Conservation (phyloP, 139 green algal genomes). For the Tetradesmus lagerheimii region DNA sequence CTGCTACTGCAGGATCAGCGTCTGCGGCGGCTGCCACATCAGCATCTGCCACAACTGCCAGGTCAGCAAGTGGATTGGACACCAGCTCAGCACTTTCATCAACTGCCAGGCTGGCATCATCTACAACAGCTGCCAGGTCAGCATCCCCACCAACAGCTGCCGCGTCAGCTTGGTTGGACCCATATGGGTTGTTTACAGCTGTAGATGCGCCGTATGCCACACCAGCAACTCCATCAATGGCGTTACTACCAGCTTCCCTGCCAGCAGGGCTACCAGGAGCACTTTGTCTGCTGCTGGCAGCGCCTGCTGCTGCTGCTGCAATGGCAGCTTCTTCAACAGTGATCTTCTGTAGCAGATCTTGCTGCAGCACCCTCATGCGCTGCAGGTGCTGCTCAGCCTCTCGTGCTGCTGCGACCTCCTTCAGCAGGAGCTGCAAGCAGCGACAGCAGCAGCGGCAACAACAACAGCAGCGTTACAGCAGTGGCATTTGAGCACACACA, state of each 20-base stretch:
- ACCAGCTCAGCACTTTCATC: too few relatives aligned
- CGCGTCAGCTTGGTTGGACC: too few relatives aligned
- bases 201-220: neutral
- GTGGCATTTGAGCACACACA: too few relatives aligned
- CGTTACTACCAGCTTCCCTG: neutral
- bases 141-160: neutral
- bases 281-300: too few relatives aligned
- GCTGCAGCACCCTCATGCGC: neutral
- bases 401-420: neutral
- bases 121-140: neutral
- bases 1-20: neutral
- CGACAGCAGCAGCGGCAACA: neutral
- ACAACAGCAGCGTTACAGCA: neutral
- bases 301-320: neutral
- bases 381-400: neutral
- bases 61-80: too few relatives aligned
- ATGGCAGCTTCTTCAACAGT: neutral
- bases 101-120: neutral
- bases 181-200: neutral
- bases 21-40: neutral
- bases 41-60: neutral
- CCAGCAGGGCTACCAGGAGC: neutral
- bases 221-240: neutral
- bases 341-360: neutral
- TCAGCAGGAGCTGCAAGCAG: neutral